A percentile compares a stretch with the other conserved stretches of the same genome.
Evolutionary conservation across 2,329 filamentous ascomycete genomes (phyloP).

Genomic region (Penicillium olsonii): DNA sequence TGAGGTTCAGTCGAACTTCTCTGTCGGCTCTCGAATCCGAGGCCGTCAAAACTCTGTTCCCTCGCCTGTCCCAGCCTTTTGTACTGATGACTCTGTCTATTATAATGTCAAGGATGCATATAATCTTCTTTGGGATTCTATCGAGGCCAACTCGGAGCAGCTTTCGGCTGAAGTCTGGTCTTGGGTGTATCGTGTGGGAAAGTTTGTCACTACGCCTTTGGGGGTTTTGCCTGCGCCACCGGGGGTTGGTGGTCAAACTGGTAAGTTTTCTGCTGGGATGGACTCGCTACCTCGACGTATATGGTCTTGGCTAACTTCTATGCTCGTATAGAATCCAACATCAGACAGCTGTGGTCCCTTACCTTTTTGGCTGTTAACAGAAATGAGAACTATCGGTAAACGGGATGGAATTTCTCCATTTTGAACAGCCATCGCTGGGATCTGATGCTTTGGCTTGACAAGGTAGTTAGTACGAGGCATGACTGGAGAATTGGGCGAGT

Average conservation of each 20-base stretch:
- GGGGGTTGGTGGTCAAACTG: conserved; percentile 43
- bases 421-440: neutral
- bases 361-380: neutral
- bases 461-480: no score
- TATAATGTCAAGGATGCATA: conserved; percentile 55
- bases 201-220: conserved; percentile 53
- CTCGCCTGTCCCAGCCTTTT: conserved; percentile 50
- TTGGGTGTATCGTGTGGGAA: conserved; percentile 56
- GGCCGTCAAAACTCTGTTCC: conserved; percentile 1
- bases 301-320: neutral
- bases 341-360: conserved; percentile 2
- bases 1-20: conserved; percentile 17
- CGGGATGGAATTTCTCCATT: neutral
- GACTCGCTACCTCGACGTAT: neutral
- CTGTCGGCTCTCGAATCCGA: neutral
- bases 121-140: conserved; percentile 61
- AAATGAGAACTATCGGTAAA: neutral
- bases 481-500: no score
- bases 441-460: neutral
- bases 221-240: conserved; percentile 53
- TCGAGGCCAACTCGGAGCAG: conserved; percentile 56
- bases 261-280: conserved; percentile 15
- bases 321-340: neutral
- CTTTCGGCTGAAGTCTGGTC: conserved; percentile 64
- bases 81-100: conserved; percentile 47